Conservation (phyloP, 352 stramenopile species). For the Pythium plurisporium region DNA sequence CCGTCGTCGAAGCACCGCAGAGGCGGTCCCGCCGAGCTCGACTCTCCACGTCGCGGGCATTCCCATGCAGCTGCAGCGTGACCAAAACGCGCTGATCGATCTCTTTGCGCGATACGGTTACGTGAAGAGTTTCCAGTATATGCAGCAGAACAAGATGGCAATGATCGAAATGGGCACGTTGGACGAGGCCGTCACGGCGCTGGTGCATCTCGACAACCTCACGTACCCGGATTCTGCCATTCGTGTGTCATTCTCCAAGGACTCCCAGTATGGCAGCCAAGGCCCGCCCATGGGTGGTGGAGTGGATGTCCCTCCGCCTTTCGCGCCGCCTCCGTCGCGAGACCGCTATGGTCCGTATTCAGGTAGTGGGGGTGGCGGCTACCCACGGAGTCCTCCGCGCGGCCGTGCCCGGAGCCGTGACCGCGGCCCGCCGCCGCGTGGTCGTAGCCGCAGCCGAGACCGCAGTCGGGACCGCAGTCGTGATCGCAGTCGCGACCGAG, state of each 20-base stretch:
- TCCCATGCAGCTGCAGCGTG: conserved; percentile 57
- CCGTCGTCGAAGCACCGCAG: conserved; percentile 51
- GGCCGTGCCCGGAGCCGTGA: conserved; percentile 20
- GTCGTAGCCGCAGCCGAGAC: not conserved
- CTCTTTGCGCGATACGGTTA: conserved; percentile 70
- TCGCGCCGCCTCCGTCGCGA: not conserved
- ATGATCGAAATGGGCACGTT: conserved; percentile 70
- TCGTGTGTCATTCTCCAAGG: conserved; percentile 80
- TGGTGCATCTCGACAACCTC: conserved; percentile 68
- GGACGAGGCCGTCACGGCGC: conserved; percentile 71
- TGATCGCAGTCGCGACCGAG: conserved; percentile 19
- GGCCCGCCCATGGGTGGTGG: not conserved
- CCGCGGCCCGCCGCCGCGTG: conserved; percentile 1
- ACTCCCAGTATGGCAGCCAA: conserved; percentile 28
- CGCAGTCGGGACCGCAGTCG: conserved; percentile 10
- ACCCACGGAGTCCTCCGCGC: conserved; percentile 17
- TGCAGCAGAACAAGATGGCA: conserved; percentile 81
- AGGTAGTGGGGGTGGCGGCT: conserved; percentile 5
- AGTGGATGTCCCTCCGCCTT: not conserved
- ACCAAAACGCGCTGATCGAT: conserved; percentile 50
- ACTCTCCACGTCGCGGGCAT: conserved; percentile 76
- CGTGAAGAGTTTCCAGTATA: conserved; percentile 68
- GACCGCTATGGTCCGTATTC: conserved; percentile 2
- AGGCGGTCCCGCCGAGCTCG: conserved; percentile 58
- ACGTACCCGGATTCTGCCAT: conserved; percentile 67